Evolutionary conservation across 345 rosid species (phyloP).

Genomic region (Gossypium bickii): DNA sequence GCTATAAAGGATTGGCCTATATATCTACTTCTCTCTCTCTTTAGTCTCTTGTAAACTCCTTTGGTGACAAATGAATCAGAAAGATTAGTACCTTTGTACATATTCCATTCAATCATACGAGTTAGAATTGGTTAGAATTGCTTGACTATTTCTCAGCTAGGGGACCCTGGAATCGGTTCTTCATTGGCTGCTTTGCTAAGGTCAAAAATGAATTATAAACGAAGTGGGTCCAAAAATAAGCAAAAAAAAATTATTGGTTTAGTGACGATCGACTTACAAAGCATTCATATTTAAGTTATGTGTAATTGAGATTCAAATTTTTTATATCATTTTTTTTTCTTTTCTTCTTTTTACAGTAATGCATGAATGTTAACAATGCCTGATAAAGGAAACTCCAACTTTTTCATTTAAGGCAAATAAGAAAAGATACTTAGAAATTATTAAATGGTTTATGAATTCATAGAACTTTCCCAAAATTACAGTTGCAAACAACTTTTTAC

Average conservation of each 20-base stretch:
- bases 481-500: not conserved
- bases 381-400: constrained; percentile 15
- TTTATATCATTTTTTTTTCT: not conserved
- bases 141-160: constrained; percentile 4
- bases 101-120: constrained; percentile 7
- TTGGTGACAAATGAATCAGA: not conserved
- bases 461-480: constrained; percentile 15
- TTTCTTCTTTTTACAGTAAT: not conserved
- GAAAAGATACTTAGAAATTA: not conserved
- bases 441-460: constrained; percentile 4
- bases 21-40: not conserved
- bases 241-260: not conserved
- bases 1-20: not conserved
- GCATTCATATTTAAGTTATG: too few species aligned
- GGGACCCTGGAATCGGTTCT: constrained; percentile 34
- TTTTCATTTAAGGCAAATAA: constrained; percentile 22
- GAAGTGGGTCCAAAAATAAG: not conserved
- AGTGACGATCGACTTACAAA: too few species aligned
- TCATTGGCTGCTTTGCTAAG: constrained; percentile 11
- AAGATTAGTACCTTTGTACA: not conserved
- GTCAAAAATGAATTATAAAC: constrained; percentile 9
- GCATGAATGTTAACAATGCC: not conserved
- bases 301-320: too few species aligned
- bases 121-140: not conserved
- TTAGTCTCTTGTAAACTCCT: not conserved